phyloP scores from a whole-genome alignment of 805 yeast genomes.

The Tetrapisispora taiwanensis region DNA sequence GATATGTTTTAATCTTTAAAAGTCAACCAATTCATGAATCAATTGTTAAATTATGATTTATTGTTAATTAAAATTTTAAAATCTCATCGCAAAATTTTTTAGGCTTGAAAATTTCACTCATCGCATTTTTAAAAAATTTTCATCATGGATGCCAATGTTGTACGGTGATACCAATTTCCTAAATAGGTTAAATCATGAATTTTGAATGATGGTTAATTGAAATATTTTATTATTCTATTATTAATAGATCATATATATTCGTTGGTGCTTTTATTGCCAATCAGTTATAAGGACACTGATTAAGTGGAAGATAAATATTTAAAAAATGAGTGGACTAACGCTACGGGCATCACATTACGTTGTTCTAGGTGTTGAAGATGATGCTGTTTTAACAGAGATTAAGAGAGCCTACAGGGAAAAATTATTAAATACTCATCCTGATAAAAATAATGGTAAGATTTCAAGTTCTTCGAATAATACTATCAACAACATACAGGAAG shows the following conservation, averaged over 20 bases:
- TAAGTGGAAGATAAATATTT: not conserved
- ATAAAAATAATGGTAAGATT: constrained; percentile 35
- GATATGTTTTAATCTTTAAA: too few relatives aligned
- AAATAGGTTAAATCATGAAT: constrained; percentile 1
- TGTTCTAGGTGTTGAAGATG: constrained; percentile 41
- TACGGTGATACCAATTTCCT: not conserved
- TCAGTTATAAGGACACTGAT: too few relatives aligned
- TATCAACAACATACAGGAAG: constrained; percentile 38
- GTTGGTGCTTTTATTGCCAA: too few relatives aligned
- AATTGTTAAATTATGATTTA: too few relatives aligned
- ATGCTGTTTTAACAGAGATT: constrained; percentile 34
- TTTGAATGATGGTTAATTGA: not conserved
- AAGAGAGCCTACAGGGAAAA: constrained; percentile 54
- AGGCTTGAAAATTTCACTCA: not conserved
- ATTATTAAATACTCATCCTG: constrained; percentile 68
- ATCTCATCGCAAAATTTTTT: constrained; percentile 3
- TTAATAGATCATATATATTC: too few relatives aligned
- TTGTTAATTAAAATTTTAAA: too few relatives aligned
- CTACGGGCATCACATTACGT: constrained; percentile 38
- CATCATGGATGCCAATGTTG: not conserved
- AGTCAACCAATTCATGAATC: too few relatives aligned
- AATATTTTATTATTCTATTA: not conserved
- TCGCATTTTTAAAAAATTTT: not conserved
- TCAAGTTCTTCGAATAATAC: not conserved
- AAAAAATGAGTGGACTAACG: not conserved